Evolutionary conservation across 139 green algal genomes (phyloP).

Genomic region (Pseudopediastrum boryanum): DNA sequence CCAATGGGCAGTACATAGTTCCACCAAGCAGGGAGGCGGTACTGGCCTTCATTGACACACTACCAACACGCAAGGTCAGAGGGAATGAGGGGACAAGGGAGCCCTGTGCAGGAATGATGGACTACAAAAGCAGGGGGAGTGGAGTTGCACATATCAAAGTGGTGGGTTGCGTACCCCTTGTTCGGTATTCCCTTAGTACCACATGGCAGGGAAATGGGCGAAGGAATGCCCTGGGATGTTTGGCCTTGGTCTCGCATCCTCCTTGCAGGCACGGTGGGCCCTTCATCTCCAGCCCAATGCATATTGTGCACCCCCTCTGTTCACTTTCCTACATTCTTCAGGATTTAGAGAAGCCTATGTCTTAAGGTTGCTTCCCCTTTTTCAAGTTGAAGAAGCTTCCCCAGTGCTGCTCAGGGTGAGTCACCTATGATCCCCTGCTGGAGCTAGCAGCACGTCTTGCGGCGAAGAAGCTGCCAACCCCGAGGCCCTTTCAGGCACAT

Average conservation of each 20-base stretch:
- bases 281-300: not conserved
- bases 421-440: too few relatives aligned
- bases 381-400: too few relatives aligned
- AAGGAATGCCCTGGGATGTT: not conserved
- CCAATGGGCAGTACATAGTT: conserved; percentile 79
- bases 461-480: too few relatives aligned
- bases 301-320: not conserved
- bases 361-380: too few relatives aligned
- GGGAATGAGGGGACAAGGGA: not conserved
- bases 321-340: too few relatives aligned
- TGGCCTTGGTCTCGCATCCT: too few relatives aligned
- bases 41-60: conserved; percentile 64
- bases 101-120: not conserved
- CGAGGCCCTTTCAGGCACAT: too few relatives aligned
- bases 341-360: too few relatives aligned
- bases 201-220: not conserved
- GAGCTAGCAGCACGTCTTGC: too few relatives aligned
- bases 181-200: not conserved
- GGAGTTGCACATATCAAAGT: not conserved
- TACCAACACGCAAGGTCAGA: conserved; percentile 77
- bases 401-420: too few relatives aligned
- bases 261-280: too few relatives aligned
- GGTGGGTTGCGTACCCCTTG: not conserved
- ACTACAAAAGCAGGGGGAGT: not conserved
- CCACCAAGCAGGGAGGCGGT: conserved; percentile 51